These are phyloP conservation scores for Curvularia spicifera DNA, from an alignment of 2,329 filamentous ascomycete species.

Conservation along the genomic window DNA sequence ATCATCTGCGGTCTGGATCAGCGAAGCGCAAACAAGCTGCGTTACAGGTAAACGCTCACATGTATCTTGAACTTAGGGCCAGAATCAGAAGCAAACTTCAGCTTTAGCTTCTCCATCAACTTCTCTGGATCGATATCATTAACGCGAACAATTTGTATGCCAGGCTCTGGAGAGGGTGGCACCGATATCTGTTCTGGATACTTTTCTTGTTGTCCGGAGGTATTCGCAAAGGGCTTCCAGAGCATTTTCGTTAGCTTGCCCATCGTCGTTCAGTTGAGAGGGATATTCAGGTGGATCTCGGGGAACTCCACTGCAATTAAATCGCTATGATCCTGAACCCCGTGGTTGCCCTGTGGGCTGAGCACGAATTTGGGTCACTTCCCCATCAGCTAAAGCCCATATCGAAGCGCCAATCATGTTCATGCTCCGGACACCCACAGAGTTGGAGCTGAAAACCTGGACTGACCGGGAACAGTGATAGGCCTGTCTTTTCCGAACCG, in stretches of 20 bases:
- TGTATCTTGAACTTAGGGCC: slow-evolving; percentile 1
- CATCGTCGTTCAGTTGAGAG: neutral
- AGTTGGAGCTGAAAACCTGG: neutral
- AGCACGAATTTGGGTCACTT: neutral
- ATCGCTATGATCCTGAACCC: neutral
- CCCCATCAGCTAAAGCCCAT: neutral
- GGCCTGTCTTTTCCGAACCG: neutral
- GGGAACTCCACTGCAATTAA: neutral
- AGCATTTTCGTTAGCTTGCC: neutral
- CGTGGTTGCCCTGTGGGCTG: neutral
- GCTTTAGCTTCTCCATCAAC: neutral
- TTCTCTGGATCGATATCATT: slow-evolving; percentile 8
- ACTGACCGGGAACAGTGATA: neutral
- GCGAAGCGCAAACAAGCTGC: neutral
- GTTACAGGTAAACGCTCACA: neutral
- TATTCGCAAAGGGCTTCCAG: neutral
- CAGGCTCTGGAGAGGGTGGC: neutral
- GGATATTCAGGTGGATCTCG: neutral
- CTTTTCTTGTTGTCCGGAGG: neutral
- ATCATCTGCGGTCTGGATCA: slow-evolving; percentile 12
- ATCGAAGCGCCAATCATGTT: slow-evolving; percentile 1
- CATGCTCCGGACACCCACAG: neutral
- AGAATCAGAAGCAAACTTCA: slow-evolving; percentile 1
- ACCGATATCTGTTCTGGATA: no score
- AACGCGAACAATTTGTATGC: neutral